Evolutionary conservation across 257 asterid species (phyloP).

Genomic region (Euphrasia confusa): DNA sequence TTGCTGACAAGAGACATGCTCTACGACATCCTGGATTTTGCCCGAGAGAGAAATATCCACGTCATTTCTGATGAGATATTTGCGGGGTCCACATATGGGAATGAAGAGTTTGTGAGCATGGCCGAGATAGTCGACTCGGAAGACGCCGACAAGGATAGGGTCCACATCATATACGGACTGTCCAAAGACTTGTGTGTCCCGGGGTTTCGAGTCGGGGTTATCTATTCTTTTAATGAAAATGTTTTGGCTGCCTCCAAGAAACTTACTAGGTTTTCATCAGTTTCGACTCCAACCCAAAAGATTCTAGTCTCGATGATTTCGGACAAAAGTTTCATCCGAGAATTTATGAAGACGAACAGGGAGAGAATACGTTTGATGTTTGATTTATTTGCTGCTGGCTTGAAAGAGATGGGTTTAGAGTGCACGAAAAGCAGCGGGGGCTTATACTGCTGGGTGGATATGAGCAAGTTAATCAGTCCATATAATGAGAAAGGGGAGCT

Average conservation of each 20-base stretch:
- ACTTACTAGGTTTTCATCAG: slow-evolving; percentile 72
- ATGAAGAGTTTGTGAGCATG: slow-evolving; percentile 82
- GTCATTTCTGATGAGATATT: slow-evolving; percentile 86
- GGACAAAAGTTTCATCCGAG: slow-evolving; percentile 56
- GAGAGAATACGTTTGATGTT: slow-evolving; percentile 50
- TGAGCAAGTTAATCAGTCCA: slow-evolving; percentile 79
- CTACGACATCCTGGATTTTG: slow-evolving; percentile 57
- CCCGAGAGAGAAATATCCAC: slow-evolving; percentile 86
- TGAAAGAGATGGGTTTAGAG: slow-evolving; percentile 59
- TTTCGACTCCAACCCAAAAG: slow-evolving; percentile 81
- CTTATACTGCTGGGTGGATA: slow-evolving; percentile 84
- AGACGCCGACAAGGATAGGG: slow-evolving; percentile 72
- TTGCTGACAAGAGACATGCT: slow-evolving; percentile 53
- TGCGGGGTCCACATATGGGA: slow-evolving; percentile 74
- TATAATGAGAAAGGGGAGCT: slow-evolving; percentile 89
- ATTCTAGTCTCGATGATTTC: slow-evolving; percentile 72
- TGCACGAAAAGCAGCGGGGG: slow-evolving; percentile 73
- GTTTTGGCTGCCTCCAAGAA: slow-evolving; percentile 79
- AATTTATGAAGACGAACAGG: slow-evolving; percentile 55
- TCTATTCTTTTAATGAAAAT: slow-evolving; percentile 68
- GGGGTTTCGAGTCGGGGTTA: slow-evolving; percentile 85
- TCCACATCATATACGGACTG: slow-evolving; percentile 84
- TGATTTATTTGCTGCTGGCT: slow-evolving; percentile 55
- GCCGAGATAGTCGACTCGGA: slow-evolving; percentile 69
- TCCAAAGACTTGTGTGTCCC: slow-evolving; percentile 87